A percentile compares a stretch with the other conserved stretches of the same genome.
These are phyloP conservation scores for Alisma plantagoaquatica DNA, from an alignment of 106 monocot species.

Conservation along the genomic window DNA sequence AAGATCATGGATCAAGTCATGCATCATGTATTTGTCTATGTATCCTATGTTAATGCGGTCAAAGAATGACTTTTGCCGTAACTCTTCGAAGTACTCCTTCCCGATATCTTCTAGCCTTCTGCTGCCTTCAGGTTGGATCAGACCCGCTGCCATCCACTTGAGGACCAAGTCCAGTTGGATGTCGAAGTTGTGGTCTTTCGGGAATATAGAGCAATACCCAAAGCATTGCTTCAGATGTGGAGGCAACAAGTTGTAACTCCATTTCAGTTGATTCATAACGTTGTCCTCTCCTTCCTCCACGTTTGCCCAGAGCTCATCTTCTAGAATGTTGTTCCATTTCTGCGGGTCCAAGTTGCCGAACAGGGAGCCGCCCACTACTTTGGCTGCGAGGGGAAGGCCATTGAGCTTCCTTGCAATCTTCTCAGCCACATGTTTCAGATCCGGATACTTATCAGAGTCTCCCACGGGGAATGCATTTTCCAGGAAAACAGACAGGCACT, in stretches of 20 bases:
- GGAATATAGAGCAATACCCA: conserved; percentile 33
- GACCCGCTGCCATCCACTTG: conserved; percentile 36
- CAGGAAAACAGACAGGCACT: conserved; percentile 4
- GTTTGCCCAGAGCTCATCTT: conserved; percentile 11
- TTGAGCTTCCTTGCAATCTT: conserved; percentile 2
- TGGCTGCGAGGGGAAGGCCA: conserved; percentile 1
- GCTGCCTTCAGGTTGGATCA: conserved; percentile 11
- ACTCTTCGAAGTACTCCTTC: not conserved
- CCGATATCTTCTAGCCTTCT: conserved; percentile 10
- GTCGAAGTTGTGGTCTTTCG: conserved; percentile 27
- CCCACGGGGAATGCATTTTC: not conserved
- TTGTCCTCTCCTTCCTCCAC: conserved; percentile 4
- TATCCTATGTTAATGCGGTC: not conserved
- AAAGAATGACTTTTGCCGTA: conserved; percentile 2
- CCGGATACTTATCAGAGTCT: not conserved
- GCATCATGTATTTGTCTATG: conserved; percentile 9
- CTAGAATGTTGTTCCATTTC: conserved; percentile 18
- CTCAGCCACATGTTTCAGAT: not conserved
- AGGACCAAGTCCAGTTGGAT: conserved; percentile 12
- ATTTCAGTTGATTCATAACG: conserved; percentile 16
- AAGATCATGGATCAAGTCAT: conserved; percentile 13
- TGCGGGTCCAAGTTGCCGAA: not conserved
- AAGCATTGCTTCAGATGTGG: conserved; percentile 36
- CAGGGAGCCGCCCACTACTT: not conserved
- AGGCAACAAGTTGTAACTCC: conserved; percentile 32